Conservation (phyloP, 306 rosid genomes). For the Sicyos edulis region DNA sequence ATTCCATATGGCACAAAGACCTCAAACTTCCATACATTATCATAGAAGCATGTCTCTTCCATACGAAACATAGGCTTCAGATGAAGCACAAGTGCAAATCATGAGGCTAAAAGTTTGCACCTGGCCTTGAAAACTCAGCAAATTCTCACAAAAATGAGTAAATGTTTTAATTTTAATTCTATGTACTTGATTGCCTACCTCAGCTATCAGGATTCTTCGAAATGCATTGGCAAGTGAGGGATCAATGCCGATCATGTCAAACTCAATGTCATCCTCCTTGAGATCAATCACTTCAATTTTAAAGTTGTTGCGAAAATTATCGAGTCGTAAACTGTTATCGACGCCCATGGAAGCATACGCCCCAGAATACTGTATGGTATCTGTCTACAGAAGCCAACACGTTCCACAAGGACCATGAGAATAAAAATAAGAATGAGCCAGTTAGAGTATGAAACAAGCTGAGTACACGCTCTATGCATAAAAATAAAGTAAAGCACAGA, state of each 20-base stretch:
- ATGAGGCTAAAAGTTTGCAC: background rate
- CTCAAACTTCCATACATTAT: background rate
- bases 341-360: slow-evolving; percentile 63
- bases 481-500: background rate
- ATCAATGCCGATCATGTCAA: slow-evolving; percentile 93
- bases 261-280: slow-evolving; percentile 58
- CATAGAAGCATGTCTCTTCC: background rate
- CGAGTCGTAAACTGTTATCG: slow-evolving; percentile 60
- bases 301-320: slow-evolving; percentile 57
- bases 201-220: slow-evolving; percentile 85
- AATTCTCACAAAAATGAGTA: background rate
- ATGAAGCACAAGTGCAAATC: background rate
- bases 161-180: background rate
- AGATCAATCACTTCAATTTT: slow-evolving; percentile 63
- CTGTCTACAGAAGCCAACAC: slow-evolving; percentile 57
- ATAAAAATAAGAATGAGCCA: background rate
- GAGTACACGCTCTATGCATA: background rate
- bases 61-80: background rate
- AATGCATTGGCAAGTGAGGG: slow-evolving; percentile 90
- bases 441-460: background rate
- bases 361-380: slow-evolving; percentile 73
- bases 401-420: background rate
- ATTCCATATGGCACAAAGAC: background rate
- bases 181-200: slow-evolving; percentile 39
- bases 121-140: background rate